A percentile compares a stretch with the other conserved stretches of the same genome.
Evolutionary conservation across 495 filamentous ascomycete species (phyloP).

Genomic region (Saxophila tyrrhenica): DNA sequence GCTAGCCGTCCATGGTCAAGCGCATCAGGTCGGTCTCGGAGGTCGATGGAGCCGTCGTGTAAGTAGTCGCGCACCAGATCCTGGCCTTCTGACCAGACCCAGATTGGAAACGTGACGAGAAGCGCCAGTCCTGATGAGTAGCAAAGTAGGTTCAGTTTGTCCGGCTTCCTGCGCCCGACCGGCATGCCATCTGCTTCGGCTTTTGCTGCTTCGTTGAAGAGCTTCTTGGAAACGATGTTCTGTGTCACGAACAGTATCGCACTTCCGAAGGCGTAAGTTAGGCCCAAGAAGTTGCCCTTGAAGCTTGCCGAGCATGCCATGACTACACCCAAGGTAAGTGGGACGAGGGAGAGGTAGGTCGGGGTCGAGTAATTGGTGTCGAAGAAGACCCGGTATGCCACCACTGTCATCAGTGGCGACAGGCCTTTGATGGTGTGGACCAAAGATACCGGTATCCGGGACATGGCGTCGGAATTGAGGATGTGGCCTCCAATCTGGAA

Average conservation of each 20-base stretch:
- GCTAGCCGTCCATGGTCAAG: constrained; percentile 69
- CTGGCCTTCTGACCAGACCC: constrained; percentile 83
- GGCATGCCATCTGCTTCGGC: constrained; percentile 58
- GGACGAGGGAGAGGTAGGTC: constrained; percentile 87
- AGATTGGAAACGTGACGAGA: constrained; percentile 79
- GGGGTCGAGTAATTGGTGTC: constrained; percentile 73
- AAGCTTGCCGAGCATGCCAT: constrained; percentile 88
- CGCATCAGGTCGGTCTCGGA: constrained; percentile 47
- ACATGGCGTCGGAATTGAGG: constrained; percentile 80
- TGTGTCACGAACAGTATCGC: constrained; percentile 95
- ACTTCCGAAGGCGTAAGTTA: constrained; percentile 73
- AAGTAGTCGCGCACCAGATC: constrained; percentile 63
- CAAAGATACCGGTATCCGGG: constrained; percentile 87
- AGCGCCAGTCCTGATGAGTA: constrained; percentile 92
- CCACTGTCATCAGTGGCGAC: constrained; percentile 87
- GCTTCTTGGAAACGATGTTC: constrained; percentile 96
- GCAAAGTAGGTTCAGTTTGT: constrained; percentile 93
- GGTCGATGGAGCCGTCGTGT: constrained; percentile 48
- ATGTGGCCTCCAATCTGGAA: constrained; percentile 95
- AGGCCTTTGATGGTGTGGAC: constrained; percentile 99
- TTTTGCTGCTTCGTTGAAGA: constrained; percentile 90
- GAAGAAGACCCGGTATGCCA: constrained; percentile 84
- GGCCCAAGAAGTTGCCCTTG: constrained; percentile 74
- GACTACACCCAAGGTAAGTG: constrained; percentile 85
- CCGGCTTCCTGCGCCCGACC: constrained; percentile 57